phyloP scores from a whole-genome alignment of 1,139 yeast species.

The Wickerhamomyces sp. region DNA sequence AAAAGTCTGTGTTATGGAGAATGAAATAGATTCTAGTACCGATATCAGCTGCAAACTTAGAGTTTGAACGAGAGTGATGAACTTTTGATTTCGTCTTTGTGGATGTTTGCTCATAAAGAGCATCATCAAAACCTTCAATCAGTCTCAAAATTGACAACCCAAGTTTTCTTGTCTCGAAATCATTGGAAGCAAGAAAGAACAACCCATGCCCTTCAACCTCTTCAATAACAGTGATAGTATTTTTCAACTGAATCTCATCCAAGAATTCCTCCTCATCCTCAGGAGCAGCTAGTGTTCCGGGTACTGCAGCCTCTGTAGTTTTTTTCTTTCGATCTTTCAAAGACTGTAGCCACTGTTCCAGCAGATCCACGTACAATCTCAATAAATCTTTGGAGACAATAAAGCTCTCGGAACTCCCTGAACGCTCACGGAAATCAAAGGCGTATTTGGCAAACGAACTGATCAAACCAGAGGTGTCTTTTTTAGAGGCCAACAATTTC shows the following conservation, averaged over 20 bases:
- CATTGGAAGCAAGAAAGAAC: slow-evolving; percentile 87
- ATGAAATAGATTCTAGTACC: slow-evolving; percentile 78
- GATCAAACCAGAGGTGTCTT: slow-evolving; percentile 67
- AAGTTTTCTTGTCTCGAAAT: slow-evolving; percentile 62
- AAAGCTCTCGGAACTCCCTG: slow-evolving; percentile 47
- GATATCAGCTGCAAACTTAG: slow-evolving; percentile 72
- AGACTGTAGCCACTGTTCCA: slow-evolving; percentile 76
- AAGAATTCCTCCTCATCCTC: slow-evolving; percentile 30
- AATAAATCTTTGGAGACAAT: slow-evolving; percentile 54
- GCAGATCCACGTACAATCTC: slow-evolving; percentile 68
- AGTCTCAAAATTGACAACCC: slow-evolving; percentile 72
- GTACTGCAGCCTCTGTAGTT: slow-evolving; percentile 23
- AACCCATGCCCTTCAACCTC: slow-evolving; percentile 95
- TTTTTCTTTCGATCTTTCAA: slow-evolving; percentile 35
- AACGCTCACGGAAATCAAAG: slow-evolving; percentile 71
- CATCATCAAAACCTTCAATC: slow-evolving; percentile 81
- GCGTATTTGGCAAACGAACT: slow-evolving; percentile 76
- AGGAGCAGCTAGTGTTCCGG: slow-evolving; percentile 29
- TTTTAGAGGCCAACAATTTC: slow-evolving; percentile 58
- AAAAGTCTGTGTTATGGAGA: slow-evolving; percentile 64
- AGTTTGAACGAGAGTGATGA: slow-evolving; percentile 53
- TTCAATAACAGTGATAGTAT: slow-evolving; percentile 77
- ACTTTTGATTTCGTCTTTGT: slow-evolving; percentile 21
- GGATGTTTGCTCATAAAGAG: slow-evolving; percentile 54
- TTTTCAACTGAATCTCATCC: slow-evolving; percentile 74